Evolutionary conservation across 2,329 filamentous ascomycete species (phyloP), one percentile per base, ranked within the genome.

Genomic region (Pestalotiopsis sp.): DNA sequence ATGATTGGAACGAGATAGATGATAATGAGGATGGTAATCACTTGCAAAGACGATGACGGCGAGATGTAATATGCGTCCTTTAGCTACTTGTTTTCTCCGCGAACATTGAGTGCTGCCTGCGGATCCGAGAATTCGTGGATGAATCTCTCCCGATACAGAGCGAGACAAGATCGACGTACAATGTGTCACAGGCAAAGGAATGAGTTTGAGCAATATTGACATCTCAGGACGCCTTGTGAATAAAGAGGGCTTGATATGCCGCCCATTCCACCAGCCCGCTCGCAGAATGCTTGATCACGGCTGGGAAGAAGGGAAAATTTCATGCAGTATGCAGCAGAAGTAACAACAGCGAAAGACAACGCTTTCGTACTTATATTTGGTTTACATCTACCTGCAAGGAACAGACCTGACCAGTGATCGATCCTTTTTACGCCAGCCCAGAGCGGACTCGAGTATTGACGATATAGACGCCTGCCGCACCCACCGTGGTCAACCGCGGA

Each of bases 401-500:
- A 45, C 31, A 13, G 36, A 25, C 25, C 41, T 25, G 23, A 57
- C 23, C n/a, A 62, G 31, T 56, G 63, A 57, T 66, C 41, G 38
- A 64, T 66, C 63, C 25, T 56, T 36, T 36, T 52, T 56, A 66
- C 63, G 63, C 63, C 63, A 49, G 63, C 63, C 45, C 13, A 23
- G 38, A n/a, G 38, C 49, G 61, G 61, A 36, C 39, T 27, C 38
- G 36, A 27, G 23, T 64, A 39, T 36, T 45, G 61, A 49, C 41
- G 20, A 66, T 27, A 57, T 66, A 31, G 41, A 56, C 49, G 63
- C 49, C 63, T 23, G 31, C 49, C 63, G 49, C 20, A 66, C 41
- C 63, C 52, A 49, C 45, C 39, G 13, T 66, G 63, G 63, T 66
- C 63, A 66, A 66, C 63, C 52, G 63, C 36, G 41, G 20, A 23